phyloP scores from a whole-genome alignment of 306 rosid species.

The Sindora glabra region DNA sequence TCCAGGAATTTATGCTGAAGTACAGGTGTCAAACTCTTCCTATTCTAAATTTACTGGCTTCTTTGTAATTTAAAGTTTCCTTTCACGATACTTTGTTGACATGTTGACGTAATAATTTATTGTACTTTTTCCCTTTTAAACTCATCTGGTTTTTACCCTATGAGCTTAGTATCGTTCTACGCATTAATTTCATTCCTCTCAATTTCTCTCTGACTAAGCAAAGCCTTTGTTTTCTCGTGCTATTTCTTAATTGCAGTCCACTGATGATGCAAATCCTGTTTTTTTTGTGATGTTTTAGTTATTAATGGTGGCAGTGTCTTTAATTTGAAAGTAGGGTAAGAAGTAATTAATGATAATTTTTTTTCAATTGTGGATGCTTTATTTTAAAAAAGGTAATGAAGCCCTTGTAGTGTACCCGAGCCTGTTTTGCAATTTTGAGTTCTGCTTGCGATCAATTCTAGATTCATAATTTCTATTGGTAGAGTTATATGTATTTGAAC shows the following conservation, averaged over 20 bases:
- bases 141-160: not conserved
- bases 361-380: not conserved
- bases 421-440: not conserved
- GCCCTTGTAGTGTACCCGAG: not conserved
- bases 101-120: not conserved
- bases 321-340: not conserved
- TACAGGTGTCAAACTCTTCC: constrained; percentile 33
- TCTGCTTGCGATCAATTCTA: not conserved
- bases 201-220: not conserved
- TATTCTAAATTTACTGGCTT: not conserved
- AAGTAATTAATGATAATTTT: not conserved
- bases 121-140: not conserved
- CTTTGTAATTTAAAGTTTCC: not conserved
- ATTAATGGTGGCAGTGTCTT: not conserved
- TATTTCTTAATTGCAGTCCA: not conserved
- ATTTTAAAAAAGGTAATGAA: not conserved
- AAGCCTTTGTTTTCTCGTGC: not conserved
- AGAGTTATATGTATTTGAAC: not conserved
- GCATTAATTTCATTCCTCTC: not conserved
- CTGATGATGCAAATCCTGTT: not conserved
- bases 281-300: not conserved
- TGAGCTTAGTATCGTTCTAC: not conserved
- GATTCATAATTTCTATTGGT: not conserved
- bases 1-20: constrained; percentile 67
- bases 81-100: not conserved